Percentiles rank a stretch among this genome's conserved stretches.
These are phyloP conservation scores for Puccinia polysora DNA, from an alignment of 1,284 basidiomycete species.

Conservation along the genomic window DNA sequence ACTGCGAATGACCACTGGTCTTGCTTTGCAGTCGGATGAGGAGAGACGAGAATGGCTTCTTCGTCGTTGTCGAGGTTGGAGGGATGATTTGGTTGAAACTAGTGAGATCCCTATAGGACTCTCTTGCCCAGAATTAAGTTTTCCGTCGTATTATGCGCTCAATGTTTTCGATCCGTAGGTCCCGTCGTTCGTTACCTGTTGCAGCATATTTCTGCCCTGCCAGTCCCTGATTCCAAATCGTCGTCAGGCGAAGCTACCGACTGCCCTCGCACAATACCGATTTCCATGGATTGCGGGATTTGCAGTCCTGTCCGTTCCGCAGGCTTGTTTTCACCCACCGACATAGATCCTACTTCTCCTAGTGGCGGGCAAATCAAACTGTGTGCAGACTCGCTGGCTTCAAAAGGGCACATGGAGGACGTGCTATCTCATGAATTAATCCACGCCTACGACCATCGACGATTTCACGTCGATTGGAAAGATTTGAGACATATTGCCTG, in stretches of 20 bases:
- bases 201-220: conserved; percentile 31
- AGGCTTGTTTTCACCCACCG: conserved; percentile 35
- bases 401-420: conserved; percentile 29
- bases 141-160: neutral
- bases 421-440: conserved; percentile 43
- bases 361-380: conserved; percentile 34
- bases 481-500: conserved; percentile 38
- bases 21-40: conserved; percentile 24
- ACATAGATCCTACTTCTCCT: neutral
- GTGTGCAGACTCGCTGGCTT: conserved; percentile 30
- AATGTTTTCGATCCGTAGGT: conserved; percentile 19
- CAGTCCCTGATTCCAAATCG: conserved; percentile 15
- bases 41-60: conserved; percentile 33
- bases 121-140: neutral
- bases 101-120: neutral
- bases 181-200: conserved; percentile 32
- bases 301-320: conserved; percentile 26
- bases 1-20: conserved; percentile 30
- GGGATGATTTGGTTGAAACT: conserved; percentile 31
- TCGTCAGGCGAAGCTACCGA: neutral
- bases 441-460: conserved; percentile 39
- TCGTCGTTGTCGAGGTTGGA: conserved; percentile 34
- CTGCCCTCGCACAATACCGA: neutral
- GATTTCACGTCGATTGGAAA: conserved; percentile 38
- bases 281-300: conserved; percentile 31